Conservation (phyloP, 2,329 filamentous ascomycete species). For the Talaromyces sp. region DNA sequence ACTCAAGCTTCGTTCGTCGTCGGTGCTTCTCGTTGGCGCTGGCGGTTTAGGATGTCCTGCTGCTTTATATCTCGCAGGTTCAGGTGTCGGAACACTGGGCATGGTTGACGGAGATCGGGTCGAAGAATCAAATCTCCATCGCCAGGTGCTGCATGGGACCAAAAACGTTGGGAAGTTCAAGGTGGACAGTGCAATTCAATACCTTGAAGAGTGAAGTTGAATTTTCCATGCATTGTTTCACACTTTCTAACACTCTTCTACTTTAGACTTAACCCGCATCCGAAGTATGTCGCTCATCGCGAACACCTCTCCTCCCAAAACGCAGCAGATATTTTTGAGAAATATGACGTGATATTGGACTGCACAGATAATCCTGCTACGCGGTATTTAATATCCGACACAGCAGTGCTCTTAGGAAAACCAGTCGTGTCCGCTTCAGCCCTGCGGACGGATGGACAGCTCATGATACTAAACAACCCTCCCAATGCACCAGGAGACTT, state of each 20-base stretch:
- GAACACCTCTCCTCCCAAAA: slow-evolving; percentile 63
- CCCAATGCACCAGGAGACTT: slow-evolving; percentile 53
- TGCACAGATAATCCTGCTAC: slow-evolving; percentile 92
- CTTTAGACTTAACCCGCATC: slow-evolving; percentile 63
- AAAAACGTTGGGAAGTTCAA: slow-evolving; percentile 68
- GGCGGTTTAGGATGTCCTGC: slow-evolving; percentile 90
- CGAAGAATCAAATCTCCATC: slow-evolving; percentile 84
- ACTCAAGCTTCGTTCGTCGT: slow-evolving; percentile 61
- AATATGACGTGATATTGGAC: slow-evolving; percentile 82
- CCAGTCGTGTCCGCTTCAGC: slow-evolving; percentile 86
- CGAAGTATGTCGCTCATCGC: slow-evolving; percentile 58
- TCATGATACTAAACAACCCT: slow-evolving; percentile 82
- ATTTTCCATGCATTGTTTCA: background rate
- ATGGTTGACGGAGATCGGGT: slow-evolving; percentile 84
- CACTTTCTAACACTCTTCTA: background rate
- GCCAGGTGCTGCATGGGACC: slow-evolving; percentile 77
- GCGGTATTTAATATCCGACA: slow-evolving; percentile 87
- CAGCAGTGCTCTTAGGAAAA: slow-evolving; percentile 72
- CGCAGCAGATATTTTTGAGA: slow-evolving; percentile 58
- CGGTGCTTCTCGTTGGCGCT: slow-evolving; percentile 75
- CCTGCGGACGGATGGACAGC: slow-evolving; percentile 79
- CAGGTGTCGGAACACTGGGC: slow-evolving; percentile 77
- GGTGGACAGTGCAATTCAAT: slow-evolving; percentile 67
- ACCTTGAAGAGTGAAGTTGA: slow-evolving; percentile 47
- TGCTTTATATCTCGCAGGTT: slow-evolving; percentile 84